Conservation (phyloP, 1,284 basidiomycete genomes). For the Boletus sp. region DNA sequence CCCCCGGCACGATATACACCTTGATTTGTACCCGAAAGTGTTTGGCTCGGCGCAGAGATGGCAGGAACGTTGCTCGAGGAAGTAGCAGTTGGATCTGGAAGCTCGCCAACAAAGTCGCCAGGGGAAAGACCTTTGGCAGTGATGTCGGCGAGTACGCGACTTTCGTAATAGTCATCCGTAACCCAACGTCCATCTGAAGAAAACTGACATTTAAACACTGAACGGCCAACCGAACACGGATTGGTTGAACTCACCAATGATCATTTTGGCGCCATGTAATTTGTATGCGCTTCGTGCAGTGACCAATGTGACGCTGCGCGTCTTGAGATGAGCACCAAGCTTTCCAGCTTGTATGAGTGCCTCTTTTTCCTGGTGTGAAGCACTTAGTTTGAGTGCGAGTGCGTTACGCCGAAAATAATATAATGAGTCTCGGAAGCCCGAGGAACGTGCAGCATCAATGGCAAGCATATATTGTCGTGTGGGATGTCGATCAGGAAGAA, state of each 20-base stretch:
- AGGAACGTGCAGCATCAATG: slow-evolving; percentile 94
- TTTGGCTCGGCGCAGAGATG: slow-evolving; percentile 36
- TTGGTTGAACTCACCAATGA: slow-evolving; percentile 58
- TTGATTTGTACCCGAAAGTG: slow-evolving; percentile 42
- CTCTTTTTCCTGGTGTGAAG: slow-evolving; percentile 87
- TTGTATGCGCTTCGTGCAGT: slow-evolving; percentile 94
- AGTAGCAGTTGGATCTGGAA: slow-evolving; percentile 61
- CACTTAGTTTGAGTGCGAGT: slow-evolving; percentile 86
- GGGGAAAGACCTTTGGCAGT: slow-evolving; percentile 70
- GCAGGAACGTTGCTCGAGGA: slow-evolving; percentile 42
- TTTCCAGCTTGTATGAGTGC: slow-evolving; percentile 86
- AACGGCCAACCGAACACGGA: background rate
- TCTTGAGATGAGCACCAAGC: slow-evolving; percentile 84
- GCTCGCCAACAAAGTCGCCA: slow-evolving; percentile 75
- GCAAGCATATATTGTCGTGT: slow-evolving; percentile 91
- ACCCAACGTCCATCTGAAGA: slow-evolving; percentile 83
- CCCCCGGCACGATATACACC: slow-evolving; percentile 81
- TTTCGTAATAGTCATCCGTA: slow-evolving; percentile 94
- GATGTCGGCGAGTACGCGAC: slow-evolving; percentile 71
- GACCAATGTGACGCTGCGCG: slow-evolving; percentile 91
- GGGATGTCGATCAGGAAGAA: slow-evolving; percentile 78
- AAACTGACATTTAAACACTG: background rate
- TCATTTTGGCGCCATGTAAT: slow-evolving; percentile 88
- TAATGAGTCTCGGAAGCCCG: slow-evolving; percentile 94
- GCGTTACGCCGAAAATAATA: slow-evolving; percentile 95